Evolutionary conservation across 2,329 filamentous ascomycete species (phyloP).

Genomic region (Setomelanomma holmii): DNA sequence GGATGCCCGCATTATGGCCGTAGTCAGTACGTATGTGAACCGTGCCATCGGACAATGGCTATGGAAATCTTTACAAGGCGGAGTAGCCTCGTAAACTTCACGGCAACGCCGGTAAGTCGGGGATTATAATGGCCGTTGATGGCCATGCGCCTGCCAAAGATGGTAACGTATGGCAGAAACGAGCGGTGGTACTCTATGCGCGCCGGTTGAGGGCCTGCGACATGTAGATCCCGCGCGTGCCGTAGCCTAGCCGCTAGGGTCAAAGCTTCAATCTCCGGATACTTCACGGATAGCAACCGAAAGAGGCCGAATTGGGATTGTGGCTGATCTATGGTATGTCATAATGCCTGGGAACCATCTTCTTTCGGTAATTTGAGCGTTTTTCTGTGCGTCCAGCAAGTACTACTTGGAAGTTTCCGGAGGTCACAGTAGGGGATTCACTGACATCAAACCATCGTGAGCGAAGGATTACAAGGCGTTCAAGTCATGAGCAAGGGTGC

Average conservation of each 20-base stretch:
- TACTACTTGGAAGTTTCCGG: too few species aligned
- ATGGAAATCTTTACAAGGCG: neutral
- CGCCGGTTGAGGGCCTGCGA: constrained; percentile 6
- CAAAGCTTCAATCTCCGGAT: constrained; percentile 4
- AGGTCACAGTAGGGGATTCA: too few species aligned
- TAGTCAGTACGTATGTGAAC: constrained; percentile 10
- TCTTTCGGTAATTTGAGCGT: neutral
- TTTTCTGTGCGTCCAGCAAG: neutral
- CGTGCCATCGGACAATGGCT: neutral
- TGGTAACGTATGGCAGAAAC: constrained; percentile 2
- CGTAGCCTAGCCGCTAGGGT: constrained; percentile 5
- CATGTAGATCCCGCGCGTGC: constrained; percentile 10
- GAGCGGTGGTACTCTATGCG: constrained; percentile 3
- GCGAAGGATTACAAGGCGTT: neutral
- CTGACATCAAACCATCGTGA: too few species aligned
- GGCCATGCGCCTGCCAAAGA: neutral
- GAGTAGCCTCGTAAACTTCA: constrained; percentile 9
- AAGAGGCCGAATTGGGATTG: constrained; percentile 1
- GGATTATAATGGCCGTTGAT: constrained; percentile 17
- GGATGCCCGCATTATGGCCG: constrained; percentile 28
- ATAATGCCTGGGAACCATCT: neutral
- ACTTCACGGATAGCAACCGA: constrained; percentile 17
- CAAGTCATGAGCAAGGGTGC: neutral
- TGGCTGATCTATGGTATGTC: neutral
- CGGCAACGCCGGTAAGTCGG: constrained; percentile 26